phyloP scores from a whole-genome alignment of 2,329 filamentous ascomycete genomes.

The Fusarium sp. region DNA sequence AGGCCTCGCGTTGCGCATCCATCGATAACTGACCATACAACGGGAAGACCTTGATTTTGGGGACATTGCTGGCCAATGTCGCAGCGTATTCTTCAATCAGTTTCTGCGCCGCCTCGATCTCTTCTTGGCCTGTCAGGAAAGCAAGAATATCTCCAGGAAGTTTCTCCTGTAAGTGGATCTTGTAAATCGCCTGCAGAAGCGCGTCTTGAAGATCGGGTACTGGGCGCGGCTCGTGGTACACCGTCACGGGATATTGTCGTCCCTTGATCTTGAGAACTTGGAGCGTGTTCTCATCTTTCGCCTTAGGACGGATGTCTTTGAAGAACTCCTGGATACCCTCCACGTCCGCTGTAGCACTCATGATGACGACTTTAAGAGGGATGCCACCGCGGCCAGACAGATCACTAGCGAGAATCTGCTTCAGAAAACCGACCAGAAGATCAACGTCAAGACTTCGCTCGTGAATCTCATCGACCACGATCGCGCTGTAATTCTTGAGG shows the following conservation, averaged over 20 bases:
- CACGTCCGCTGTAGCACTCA: conserved; percentile 96
- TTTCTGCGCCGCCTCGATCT: conserved; percentile 84
- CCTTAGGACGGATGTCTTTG: conserved; percentile 47
- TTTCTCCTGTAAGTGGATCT: conserved; percentile 87
- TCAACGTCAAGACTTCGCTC: conserved; percentile 96
- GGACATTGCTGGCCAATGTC: conserved; percentile 78
- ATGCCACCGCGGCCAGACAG: conserved; percentile 74
- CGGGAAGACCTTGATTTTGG: conserved; percentile 78
- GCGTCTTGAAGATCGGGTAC: conserved; percentile 85
- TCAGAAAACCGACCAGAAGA: conserved; percentile 87
- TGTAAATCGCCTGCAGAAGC: conserved; percentile 83
- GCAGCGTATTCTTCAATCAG: conserved; percentile 83
- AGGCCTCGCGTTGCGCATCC: conserved; percentile 86
- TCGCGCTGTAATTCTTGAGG: conserved; percentile 85
- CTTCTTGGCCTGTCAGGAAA: conserved; percentile 92
- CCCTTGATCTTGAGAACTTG: conserved; percentile 78
- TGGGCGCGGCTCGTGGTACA: conserved; percentile 77
- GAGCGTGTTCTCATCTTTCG: conserved; percentile 40
- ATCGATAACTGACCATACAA: conserved; percentile 92
- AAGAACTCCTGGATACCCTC: conserved; percentile 84
- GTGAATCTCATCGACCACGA: conserved; percentile 97
- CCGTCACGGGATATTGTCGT: conserved; percentile 85
- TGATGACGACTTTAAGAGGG: conserved; percentile 88
- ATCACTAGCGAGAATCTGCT: conserved; percentile 74
- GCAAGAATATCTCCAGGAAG: conserved; percentile 94